phyloP scores from a whole-genome alignment of 2,329 filamentous ascomycete genomes.

The Xylariaceae sp. region DNA sequence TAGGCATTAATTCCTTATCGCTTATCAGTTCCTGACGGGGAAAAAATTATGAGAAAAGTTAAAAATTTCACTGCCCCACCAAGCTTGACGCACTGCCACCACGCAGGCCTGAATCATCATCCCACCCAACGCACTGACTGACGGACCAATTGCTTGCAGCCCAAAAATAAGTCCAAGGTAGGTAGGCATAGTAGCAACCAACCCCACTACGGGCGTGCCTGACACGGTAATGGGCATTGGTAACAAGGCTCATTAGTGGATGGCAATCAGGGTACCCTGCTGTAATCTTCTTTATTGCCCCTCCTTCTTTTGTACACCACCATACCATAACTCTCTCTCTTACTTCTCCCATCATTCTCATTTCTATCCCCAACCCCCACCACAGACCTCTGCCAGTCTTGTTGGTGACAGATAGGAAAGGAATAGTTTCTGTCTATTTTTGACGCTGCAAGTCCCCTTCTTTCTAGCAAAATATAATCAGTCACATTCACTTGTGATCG shows the following conservation, averaged over 20 bases:
- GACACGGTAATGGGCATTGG: not conserved
- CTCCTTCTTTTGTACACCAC: constrained; percentile 12
- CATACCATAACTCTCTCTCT: constrained; percentile 8
- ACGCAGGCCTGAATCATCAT: no score
- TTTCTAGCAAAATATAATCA: not conserved
- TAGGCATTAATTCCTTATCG: constrained; percentile 23
- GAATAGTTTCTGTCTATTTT: not conserved
- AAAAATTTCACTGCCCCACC: constrained; percentile 30
- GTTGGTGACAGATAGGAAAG: constrained; percentile 13
- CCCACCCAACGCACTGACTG: no score
- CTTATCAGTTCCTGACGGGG: constrained; percentile 1
- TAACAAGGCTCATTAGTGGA: constrained; percentile 1
- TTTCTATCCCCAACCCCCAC: constrained; percentile 7
- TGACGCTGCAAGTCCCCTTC: not conserved
- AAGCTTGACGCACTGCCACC: not conserved
- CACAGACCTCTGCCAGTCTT: constrained; percentile 10
- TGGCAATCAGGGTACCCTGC: no score
- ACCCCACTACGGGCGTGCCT: constrained; percentile 1
- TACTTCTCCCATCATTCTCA: constrained; percentile 19
- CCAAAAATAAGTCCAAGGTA: constrained; percentile 15
- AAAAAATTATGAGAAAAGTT: constrained; percentile 21
- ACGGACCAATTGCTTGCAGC: constrained; percentile 10
- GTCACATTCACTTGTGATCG: constrained; percentile 39
- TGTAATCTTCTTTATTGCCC: constrained; percentile 11
- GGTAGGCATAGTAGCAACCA: no score